Evolutionary conservation across 2,329 filamentous ascomycete species (phyloP).

Genomic region (Monosporascus sp.): DNA sequence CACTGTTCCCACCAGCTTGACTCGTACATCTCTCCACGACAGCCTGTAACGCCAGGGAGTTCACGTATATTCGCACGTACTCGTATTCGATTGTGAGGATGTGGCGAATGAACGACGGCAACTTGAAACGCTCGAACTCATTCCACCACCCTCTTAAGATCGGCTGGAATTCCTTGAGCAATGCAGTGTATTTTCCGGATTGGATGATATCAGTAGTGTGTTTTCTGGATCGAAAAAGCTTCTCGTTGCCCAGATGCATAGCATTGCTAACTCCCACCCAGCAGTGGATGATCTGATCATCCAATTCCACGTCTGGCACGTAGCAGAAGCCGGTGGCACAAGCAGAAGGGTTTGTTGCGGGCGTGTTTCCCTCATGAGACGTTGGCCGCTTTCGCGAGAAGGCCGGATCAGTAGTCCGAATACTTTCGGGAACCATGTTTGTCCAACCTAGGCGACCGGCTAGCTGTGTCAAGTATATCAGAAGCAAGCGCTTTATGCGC

Average conservation of each 20-base stretch:
- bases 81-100: constrained; percentile 94
- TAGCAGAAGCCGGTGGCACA: constrained; percentile 58
- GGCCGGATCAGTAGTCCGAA: constrained; percentile 54
- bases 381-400: constrained; percentile 44
- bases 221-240: constrained; percentile 79
- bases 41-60: constrained; percentile 88
- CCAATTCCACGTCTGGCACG: constrained; percentile 60
- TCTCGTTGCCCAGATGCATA: constrained; percentile 86
- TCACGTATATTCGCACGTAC: constrained; percentile 90
- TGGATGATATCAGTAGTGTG: constrained; percentile 87
- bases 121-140: constrained; percentile 73
- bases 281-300: constrained; percentile 72
- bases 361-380: constrained; percentile 54
- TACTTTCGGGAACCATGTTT: constrained; percentile 77
- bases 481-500: constrained; percentile 77
- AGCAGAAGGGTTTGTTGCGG: constrained; percentile 53
- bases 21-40: constrained; percentile 89
- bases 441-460: constrained; percentile 88
- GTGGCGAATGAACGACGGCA: constrained; percentile 61
- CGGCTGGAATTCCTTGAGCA: constrained; percentile 76
- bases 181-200: constrained; percentile 74
- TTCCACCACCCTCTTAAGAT: constrained; percentile 73
- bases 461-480: constrained; percentile 92
- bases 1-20: constrained; percentile 51
- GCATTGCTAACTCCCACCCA: constrained; percentile 92